Base-by-base conservation (phyloP, 2,329 filamentous ascomycete species). In the Calonectria henricotiae region DNA sequence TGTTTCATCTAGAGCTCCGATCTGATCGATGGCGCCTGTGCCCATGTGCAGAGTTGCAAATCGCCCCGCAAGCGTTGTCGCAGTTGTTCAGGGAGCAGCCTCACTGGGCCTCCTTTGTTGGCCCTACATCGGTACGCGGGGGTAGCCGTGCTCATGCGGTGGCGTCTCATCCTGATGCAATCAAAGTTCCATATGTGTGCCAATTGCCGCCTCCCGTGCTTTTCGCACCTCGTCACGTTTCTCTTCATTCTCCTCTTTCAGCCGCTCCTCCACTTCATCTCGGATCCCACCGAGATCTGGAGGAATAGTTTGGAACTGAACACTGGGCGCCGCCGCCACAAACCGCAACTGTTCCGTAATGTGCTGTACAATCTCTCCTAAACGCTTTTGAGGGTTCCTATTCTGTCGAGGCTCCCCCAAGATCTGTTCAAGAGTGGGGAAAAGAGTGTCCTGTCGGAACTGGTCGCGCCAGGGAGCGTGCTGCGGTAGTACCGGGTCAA, bases 331-430 rank as follows among this genome's bases (percentile, higher is more conserved):
- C 43, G 91, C 89, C 78, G 93, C 88, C 63, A 98, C 91, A 79
- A 97, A 98, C 30, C 94, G 89, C 73, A 99, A 83, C 82, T 98
- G 95, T 81, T 97, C 94, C 49, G 91, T 90, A 49, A 98, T 91
- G 69, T 94, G 91, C 79, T 92, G 88, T 4, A 97, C 88, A 49
- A 98, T 92, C 39, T 92, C 91, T 58, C 91, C 87, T 20, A 98
- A 85, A 71, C 94, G 93, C 77, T 95, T 92, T 61, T 89, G 87
- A 6, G 93, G 89, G 78, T 98, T 97, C 77, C 92, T 90, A 80
- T 98, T 98, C 78, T 92, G 90, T 64, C 89, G 85, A 55, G 88
- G 88, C 75, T 96, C 92, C 60, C 89, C 88, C 46, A 92, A 80
- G 47, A 91, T 90, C 79, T 92, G 88, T 77, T 93, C 90, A n/a